These are phyloP conservation scores for Epichloe baconii DNA, from an alignment of 2,329 filamentous ascomycete species.

Conservation along the genomic window DNA sequence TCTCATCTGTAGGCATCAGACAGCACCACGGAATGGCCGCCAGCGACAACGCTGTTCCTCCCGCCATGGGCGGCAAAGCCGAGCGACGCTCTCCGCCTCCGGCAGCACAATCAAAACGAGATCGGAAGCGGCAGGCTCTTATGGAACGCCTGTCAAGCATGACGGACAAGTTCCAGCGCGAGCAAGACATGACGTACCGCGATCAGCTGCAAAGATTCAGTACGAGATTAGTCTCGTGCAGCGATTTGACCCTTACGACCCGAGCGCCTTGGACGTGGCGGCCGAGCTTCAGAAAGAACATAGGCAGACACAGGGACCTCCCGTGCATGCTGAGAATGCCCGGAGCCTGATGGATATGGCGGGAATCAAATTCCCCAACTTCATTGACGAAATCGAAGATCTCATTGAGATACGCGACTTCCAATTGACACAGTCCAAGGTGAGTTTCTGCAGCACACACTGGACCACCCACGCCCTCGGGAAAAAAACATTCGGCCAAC, in stretches of 20 bases:
- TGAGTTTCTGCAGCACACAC: constrained; percentile 29
- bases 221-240: constrained; percentile 78
- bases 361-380: constrained; percentile 73
- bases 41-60: constrained; percentile 22
- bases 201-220: constrained; percentile 84
- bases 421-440: constrained; percentile 68
- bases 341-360: constrained; percentile 57
- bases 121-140: constrained; percentile 76
- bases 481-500: neutral
- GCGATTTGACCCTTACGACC: constrained; percentile 68
- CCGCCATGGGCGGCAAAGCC: constrained; percentile 19
- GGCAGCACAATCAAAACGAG: constrained; percentile 60
- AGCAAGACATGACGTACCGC: constrained; percentile 73
- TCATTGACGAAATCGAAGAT: constrained; percentile 77
- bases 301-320: constrained; percentile 29
- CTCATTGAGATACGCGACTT: constrained; percentile 79
- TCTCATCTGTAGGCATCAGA: neutral
- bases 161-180: constrained; percentile 63
- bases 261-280: constrained; percentile 60
- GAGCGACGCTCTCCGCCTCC: constrained; percentile 25
- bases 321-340: constrained; percentile 27
- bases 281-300: constrained; percentile 46
- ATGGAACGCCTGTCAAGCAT: constrained; percentile 67
- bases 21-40: constrained; percentile 22
- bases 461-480: neutral